Base-by-base conservation (phyloP, 345 rosid species). In the Passiflora organensis region DNA sequence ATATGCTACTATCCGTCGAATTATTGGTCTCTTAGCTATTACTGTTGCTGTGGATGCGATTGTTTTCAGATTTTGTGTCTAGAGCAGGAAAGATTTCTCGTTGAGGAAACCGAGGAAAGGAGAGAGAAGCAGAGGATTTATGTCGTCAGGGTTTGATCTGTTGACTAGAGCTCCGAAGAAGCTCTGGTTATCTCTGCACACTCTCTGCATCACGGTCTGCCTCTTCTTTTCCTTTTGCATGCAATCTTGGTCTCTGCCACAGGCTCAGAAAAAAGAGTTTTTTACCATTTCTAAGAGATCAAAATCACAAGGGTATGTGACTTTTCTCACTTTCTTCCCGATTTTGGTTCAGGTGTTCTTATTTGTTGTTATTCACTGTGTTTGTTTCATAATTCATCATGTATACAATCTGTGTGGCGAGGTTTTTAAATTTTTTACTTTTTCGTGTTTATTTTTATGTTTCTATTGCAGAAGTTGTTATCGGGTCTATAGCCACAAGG, bases 281-380 rank as follows among this genome's bases (percentile, higher is more conserved):
- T 21, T 47, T 16, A 50, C 16, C 21, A 34, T 49, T 43, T 49
- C 24, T 49, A 59, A 53, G 64, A 71, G 18, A 59, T 68, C 56
- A 25, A 60, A 63, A 32, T 48, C 63, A 63, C 55, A 64, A 55
- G 16, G 67, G 79, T 78, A 55, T 10, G 59, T 24, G 17, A 60
- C 34, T 13, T 48, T 55, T 61, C 17, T 13, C 20, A 5, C 2
- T 19, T 42, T 32, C 41, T 47, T 28, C 5, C 5, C 20, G 2
- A 14, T 43, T n/a, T 44, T 25, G 8, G 8, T 28, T 28, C 34
- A 28, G 8, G 3, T 8, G 8, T 28, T 28, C 34, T 28, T 28
- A 2, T 28, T 28, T 28, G 34, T 28, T 3, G 8, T 28, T 8
- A 28, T 8, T 28, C 34, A 28, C 34, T 28, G 34, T 28, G 34